Evolutionary conservation across 164 flowering plant genomes (phyloP), one percentile per base, ranked within the genome.

Genomic region (Paratinospora sagittata): DNA sequence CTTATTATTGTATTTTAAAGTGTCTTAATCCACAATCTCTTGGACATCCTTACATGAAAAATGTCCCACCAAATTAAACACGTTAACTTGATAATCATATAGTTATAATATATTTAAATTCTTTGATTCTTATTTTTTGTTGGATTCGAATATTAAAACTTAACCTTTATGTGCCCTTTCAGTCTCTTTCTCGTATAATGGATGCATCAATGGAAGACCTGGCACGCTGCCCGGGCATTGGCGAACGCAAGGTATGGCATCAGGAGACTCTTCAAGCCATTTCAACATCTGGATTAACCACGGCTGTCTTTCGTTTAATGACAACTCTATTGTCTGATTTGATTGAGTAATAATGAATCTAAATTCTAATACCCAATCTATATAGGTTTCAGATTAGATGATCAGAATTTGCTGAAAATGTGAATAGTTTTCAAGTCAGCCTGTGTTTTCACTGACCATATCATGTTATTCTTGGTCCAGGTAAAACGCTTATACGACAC

Each of bases 121-220:
- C 58, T 5, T 61, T 2, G 16, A 13, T 66, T 27, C 45, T 66
- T 24, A 11, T 41, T 52, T n/a, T 30, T 2, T 61, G 33, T 24
- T 37, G 34, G 26, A 33, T 52, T 37, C 17, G 24, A 55, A 52
- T 62, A 19, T 26, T 70, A 57, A 9, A 30, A 65, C 27, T 39
- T 30, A 14, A 47, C 8, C 9, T 47, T 69, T 47, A 37, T 26
- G 30, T 75, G n/a, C 41, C 45, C 69, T 43, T n/a, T 74, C 84
- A 95, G 98, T 88, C 97, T 66, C 90, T 95, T 70, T 82, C 96
- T 69, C 78, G 83, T 82, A 86, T 92, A 43, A 95, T 90, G 92
- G 98, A 92, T 79, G 94, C 93, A 57, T 92, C 98, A 3, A 90
- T 91, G 99, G 97, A 95, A 81, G 98, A 95, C 75, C 78, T 95